phyloP scores from a whole-genome alignment of 306 rosid species.

The Vigna nakashimae region DNA sequence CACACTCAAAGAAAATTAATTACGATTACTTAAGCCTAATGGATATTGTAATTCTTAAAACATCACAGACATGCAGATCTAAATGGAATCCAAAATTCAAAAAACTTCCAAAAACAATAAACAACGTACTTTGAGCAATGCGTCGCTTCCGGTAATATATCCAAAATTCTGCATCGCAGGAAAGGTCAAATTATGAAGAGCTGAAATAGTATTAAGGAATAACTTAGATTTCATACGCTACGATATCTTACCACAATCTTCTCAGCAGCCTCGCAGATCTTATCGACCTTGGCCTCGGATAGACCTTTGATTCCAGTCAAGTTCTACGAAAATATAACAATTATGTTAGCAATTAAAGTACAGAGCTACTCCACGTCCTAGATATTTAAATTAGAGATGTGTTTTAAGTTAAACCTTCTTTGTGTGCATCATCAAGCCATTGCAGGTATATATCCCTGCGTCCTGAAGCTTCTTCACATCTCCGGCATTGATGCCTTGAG shows the following conservation, averaged over 20 bases:
- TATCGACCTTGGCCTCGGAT: slow-evolving; percentile 96
- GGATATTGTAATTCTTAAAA: not conserved
- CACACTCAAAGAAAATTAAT: slow-evolving; percentile 35
- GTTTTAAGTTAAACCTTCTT: slow-evolving; percentile 69
- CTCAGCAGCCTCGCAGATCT: slow-evolving; percentile 98
- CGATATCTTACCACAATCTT: slow-evolving; percentile 77
- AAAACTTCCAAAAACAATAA: slow-evolving; percentile 46
- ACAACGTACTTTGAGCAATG: slow-evolving; percentile 69
- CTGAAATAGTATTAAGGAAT: not conserved
- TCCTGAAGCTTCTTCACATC: slow-evolving; percentile 99
- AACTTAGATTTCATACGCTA: slow-evolving; percentile 27
- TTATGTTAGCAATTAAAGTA: not conserved
- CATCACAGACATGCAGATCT: slow-evolving; percentile 10
- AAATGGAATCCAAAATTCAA: slow-evolving; percentile 34
- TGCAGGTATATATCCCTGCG: slow-evolving; percentile 96
- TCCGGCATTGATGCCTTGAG: slow-evolving; percentile 98
- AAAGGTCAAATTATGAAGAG: slow-evolving; percentile 14
- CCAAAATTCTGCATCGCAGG: slow-evolving; percentile 74
- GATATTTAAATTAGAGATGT: slow-evolving; percentile 19
- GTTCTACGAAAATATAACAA: slow-evolving; percentile 54
- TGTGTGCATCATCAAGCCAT: slow-evolving; percentile 98
- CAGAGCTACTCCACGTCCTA: not conserved
- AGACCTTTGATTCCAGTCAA: slow-evolving; percentile 95
- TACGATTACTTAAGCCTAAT: not conserved
- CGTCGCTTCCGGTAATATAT: slow-evolving; percentile 93